Percentiles rank a stretch among this genome's conserved stretches.
phyloP scores from a whole-genome alignment of 306 rosid genomes.

The Inga laurina region DNA sequence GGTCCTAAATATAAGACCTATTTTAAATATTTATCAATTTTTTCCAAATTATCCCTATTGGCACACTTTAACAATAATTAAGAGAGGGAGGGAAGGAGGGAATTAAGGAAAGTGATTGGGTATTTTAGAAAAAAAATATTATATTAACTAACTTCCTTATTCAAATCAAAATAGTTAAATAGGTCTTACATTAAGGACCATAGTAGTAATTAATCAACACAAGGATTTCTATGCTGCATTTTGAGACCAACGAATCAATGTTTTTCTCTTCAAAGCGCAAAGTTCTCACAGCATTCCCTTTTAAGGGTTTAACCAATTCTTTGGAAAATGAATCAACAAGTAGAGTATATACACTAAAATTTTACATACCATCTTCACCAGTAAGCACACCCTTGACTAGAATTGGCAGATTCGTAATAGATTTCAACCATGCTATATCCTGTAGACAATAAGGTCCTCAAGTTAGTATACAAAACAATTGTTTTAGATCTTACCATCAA shows the following conservation, averaged over 20 bases:
- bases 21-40: no score
- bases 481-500: conserved; percentile 1
- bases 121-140: no score
- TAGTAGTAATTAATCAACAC: neutral
- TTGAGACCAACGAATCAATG: neutral
- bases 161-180: no score
- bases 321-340: neutral
- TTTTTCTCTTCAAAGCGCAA: neutral
- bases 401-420: conserved; percentile 39
- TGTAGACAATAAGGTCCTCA: neutral
- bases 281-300: neutral
- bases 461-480: neutral
- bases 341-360: neutral
- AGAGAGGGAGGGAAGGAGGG: no score
- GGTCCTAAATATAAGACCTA: no score
- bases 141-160: no score
- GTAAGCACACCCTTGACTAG: conserved; percentile 39
- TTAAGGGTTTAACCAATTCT: neutral
- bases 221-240: neutral
- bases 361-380: conserved; percentile 36
- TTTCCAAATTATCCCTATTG: no score
- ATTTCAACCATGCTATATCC: conserved; percentile 45
- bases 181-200: no score
- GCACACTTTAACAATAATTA: no score
- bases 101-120: no score